These are phyloP conservation scores for Neurospora tetrasperma DNA, from an alignment of 495 filamentous ascomycete species.

Conservation along the genomic window DNA sequence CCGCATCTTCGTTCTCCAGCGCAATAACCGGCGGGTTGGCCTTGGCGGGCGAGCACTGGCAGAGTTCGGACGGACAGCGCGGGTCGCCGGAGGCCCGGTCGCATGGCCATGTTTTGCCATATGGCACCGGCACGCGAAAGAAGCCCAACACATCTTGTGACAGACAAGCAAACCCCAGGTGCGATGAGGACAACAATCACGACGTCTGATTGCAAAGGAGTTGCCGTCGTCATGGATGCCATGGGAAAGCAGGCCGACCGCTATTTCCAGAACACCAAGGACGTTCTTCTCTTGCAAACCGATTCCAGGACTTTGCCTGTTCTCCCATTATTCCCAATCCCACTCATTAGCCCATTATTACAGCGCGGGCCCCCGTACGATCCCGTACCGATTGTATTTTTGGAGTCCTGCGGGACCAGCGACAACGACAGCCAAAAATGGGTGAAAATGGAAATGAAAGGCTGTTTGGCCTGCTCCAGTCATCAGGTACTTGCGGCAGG, in stretches of 20 bases:
- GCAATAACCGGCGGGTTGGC: not conserved
- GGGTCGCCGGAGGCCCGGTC: not conserved
- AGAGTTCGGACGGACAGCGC: not conserved
- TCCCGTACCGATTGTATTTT: not conserved
- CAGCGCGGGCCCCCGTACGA: not conserved
- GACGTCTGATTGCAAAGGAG: not conserved
- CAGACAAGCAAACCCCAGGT: not conserved
- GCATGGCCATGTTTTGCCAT: not conserved
- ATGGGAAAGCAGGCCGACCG: not conserved
- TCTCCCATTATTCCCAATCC: not conserved
- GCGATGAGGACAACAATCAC: not conserved
- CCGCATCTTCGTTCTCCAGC: not conserved
- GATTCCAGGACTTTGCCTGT: not conserved
- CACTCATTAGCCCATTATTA: not conserved
- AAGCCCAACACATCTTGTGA: not conserved
- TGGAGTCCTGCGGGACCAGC: not conserved
- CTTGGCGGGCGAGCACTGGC: not conserved
- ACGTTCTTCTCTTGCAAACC: not conserved
- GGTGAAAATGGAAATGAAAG: not conserved
- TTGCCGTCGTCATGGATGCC: not conserved
- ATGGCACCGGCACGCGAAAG: not conserved
- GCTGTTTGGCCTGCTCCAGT: not conserved
- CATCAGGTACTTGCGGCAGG: slow-evolving; percentile 4
- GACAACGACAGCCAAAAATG: not conserved
- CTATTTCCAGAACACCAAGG: slow-evolving; percentile 1